Evolutionary conservation across 2,329 filamentous ascomycete species (phyloP).

Genomic region (Fusarium sp.): DNA sequence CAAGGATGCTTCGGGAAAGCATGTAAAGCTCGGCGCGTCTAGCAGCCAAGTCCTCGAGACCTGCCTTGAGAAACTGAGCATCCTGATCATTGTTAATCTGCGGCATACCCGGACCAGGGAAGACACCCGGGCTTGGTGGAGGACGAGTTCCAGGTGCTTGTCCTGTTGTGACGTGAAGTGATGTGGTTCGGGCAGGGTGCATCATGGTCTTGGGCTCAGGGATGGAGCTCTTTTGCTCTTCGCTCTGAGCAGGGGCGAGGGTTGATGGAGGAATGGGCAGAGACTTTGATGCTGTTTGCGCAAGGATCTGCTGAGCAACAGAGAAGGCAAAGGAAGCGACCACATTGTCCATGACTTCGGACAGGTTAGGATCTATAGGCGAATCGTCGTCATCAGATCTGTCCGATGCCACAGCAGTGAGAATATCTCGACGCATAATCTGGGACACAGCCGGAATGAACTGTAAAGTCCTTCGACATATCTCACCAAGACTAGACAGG

Average conservation of each 20-base stretch:
- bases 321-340: conserved; percentile 83
- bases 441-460: conserved; percentile 86
- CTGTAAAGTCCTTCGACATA: conserved; percentile 83
- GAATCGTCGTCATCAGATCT: conserved; percentile 51
- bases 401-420: conserved; percentile 65
- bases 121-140: conserved; percentile 63
- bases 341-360: conserved; percentile 75
- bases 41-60: conserved; percentile 84
- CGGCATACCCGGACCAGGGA: conserved; percentile 60
- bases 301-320: conserved; percentile 79
- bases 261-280: conserved; percentile 73
- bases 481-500: conserved; percentile 82
- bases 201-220: conserved; percentile 77
- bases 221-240: conserved; percentile 71
- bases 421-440: conserved; percentile 81
- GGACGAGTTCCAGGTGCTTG: conserved; percentile 51
- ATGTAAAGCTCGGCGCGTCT: conserved; percentile 84
- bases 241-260: conserved; percentile 57
- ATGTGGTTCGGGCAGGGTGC: conserved; percentile 73
- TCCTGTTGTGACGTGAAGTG: conserved; percentile 60
- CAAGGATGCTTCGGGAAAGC: conserved; percentile 82
- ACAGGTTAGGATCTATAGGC: conserved; percentile 51
- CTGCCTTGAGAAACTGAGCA: conserved; percentile 67
- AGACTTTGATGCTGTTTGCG: conserved; percentile 76
- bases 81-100: conserved; percentile 56